These are phyloP conservation scores for Termitomyces sp. DNA, from an alignment of 768 basidiomycete genomes.

Conservation along the genomic window DNA sequence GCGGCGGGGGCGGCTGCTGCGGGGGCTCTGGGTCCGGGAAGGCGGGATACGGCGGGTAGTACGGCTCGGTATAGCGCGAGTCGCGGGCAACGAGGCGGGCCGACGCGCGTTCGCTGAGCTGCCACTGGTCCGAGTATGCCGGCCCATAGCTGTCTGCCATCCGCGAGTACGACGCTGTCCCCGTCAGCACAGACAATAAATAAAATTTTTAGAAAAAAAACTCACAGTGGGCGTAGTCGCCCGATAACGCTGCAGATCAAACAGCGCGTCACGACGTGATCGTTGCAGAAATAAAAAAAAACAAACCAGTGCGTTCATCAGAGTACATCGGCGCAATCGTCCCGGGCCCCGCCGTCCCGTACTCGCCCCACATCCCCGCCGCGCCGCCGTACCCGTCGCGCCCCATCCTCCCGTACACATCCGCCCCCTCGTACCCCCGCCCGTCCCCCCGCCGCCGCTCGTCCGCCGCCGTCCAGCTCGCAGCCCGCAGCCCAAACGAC, in stretches of 20 bases:
- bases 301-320: slow-evolving; percentile 54
- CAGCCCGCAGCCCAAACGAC: slow-evolving; percentile 55
- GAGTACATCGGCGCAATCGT: slow-evolving; percentile 39
- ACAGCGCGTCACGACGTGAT: not conserved
- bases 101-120: slow-evolving; percentile 49
- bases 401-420: not conserved
- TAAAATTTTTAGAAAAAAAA: slow-evolving; percentile 1
- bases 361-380: slow-evolving; percentile 16
- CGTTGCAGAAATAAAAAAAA: slow-evolving; percentile 12
- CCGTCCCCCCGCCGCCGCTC: slow-evolving; percentile 18
- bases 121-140: slow-evolving; percentile 28
- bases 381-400: slow-evolving; percentile 14
- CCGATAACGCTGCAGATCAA: slow-evolving; percentile 29
- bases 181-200: not conserved
- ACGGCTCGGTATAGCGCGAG: not conserved
- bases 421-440: slow-evolving; percentile 11
- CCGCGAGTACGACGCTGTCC: not conserved
- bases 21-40: slow-evolving; percentile 2
- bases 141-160: slow-evolving; percentile 16
- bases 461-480: slow-evolving; percentile 38
- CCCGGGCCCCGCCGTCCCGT: not conserved
- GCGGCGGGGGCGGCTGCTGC: not conserved
- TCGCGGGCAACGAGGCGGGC: slow-evolving; percentile 54
- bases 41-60: slow-evolving; percentile 11
- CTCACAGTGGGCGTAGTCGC: slow-evolving; percentile 37